Evolutionary conservation across 1,284 basidiomycete species (phyloP).

Genomic region (Trichosporon faecale): DNA sequence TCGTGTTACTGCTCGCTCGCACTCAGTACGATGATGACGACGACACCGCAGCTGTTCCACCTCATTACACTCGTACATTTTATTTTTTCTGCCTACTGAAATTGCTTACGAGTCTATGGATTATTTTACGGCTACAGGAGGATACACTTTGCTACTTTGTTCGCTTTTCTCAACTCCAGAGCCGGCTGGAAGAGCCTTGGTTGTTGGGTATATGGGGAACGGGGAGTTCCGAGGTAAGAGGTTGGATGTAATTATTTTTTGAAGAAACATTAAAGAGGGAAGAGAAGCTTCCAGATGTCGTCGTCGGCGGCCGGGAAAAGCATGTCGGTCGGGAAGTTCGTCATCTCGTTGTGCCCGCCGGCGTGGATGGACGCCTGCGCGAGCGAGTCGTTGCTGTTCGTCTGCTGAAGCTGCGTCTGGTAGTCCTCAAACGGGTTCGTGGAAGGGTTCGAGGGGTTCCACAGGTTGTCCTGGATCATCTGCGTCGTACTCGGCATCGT

Average conservation of each 20-base stretch:
- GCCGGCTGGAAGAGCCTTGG: not conserved
- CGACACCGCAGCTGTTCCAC: too few species aligned
- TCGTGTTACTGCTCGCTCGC: too few species aligned
- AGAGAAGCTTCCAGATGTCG: slow-evolving; percentile 35
- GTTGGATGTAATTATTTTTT: not conserved
- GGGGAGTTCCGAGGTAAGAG: not conserved
- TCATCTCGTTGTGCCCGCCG: not conserved
- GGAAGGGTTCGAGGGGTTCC: slow-evolving; percentile 18
- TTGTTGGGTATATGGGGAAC: not conserved
- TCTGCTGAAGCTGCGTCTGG: slow-evolving; percentile 6
- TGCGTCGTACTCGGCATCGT: slow-evolving; percentile 27
- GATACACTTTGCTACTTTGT: slow-evolving; percentile 3
- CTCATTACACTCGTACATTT: slow-evolving; percentile 3
- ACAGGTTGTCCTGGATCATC: slow-evolving; percentile 33
- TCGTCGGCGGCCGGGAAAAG: slow-evolving; percentile 34
- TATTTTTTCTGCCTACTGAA: not conserved
- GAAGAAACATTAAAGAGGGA: slow-evolving; percentile 18
- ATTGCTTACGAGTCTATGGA: not conserved
- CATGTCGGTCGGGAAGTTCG: slow-evolving; percentile 16
- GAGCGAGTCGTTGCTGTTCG: not conserved
- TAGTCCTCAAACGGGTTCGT: slow-evolving; percentile 16
- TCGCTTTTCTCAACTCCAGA: slow-evolving; percentile 2
- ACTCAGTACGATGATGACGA: too few species aligned
- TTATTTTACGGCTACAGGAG: not conserved
- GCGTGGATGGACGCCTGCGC: not conserved